phyloP scores from a whole-genome alignment of 2,329 filamentous ascomycete genomes.

The Fusarium sp. region DNA sequence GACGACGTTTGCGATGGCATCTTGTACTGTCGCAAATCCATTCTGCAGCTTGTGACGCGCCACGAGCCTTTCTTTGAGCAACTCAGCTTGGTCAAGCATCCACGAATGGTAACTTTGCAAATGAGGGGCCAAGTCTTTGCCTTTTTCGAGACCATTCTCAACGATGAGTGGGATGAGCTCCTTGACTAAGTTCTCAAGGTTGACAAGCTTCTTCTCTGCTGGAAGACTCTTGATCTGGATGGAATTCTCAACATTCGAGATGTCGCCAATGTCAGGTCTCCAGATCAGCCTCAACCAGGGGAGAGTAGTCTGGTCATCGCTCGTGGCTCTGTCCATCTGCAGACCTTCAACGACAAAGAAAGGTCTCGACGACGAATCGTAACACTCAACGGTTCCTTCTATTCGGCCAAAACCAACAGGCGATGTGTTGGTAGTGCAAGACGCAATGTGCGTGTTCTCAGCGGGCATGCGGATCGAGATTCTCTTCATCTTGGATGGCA shows the following conservation, averaged over 20 bases:
- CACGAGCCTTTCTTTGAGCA: conserved; percentile 17
- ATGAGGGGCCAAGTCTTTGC: conserved; percentile 24
- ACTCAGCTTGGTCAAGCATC: conserved; percentile 34
- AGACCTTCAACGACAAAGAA: conserved; percentile 40
- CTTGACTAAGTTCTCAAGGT: conserved; percentile 40
- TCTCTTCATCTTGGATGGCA: conserved; percentile 38
- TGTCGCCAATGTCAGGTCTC: conserved; percentile 41
- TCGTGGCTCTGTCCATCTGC: conserved; percentile 39
- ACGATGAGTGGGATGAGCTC: conserved; percentile 37
- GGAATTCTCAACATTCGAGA: conserved; percentile 13
- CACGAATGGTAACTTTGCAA: conserved; percentile 30
- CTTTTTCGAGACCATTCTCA: conserved; percentile 31
- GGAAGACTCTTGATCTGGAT: conserved; percentile 41
- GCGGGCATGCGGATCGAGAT: conserved; percentile 40
- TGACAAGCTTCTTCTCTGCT: conserved; percentile 38
- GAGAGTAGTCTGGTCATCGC: conserved; percentile 34
- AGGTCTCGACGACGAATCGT: conserved; percentile 26
- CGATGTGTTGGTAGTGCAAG: conserved; percentile 34
- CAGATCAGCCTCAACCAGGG: conserved; percentile 38
- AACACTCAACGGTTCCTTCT: conserved; percentile 35
- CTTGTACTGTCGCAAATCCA: conserved; percentile 6
- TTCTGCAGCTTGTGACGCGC: conserved; percentile 22
- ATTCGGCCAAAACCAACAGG: conserved; percentile 38
- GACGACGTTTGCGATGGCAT: conserved; percentile 27
- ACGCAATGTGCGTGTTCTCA: conserved; percentile 30